Evolutionary conservation across 441 rosid species (phyloP).

Genomic region (Croton laevigatus): DNA sequence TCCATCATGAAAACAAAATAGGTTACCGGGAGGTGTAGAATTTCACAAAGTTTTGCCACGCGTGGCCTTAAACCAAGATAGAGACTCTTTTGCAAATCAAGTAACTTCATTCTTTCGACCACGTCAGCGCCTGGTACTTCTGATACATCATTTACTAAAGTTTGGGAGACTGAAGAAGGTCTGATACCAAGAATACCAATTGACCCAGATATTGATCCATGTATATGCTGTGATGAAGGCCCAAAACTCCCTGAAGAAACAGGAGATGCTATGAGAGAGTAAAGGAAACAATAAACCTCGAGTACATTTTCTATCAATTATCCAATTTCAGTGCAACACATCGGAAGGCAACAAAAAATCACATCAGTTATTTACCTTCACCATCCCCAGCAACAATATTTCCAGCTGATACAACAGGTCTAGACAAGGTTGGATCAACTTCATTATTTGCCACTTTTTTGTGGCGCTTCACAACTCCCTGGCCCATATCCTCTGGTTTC

Average conservation of each 20-base stretch:
- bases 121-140: constrained; percentile 34
- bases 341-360: too few species aligned
- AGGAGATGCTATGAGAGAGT: not conserved
- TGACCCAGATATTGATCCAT: constrained; percentile 24
- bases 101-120: constrained; percentile 31
- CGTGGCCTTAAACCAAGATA: constrained; percentile 57
- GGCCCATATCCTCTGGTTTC: constrained; percentile 32
- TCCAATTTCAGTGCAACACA: not conserved
- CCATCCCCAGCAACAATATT: constrained; percentile 29
- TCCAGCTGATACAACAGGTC: constrained; percentile 28
- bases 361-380: constrained; percentile 38
- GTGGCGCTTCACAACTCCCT: constrained; percentile 50
- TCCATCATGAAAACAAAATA: constrained; percentile 25
- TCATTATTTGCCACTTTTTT: constrained; percentile 44
- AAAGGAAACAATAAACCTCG: constrained; percentile 2
- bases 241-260: constrained; percentile 36
- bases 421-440: constrained; percentile 26
- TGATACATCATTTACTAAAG: constrained; percentile 29
- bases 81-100: constrained; percentile 58
- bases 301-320: not conserved
- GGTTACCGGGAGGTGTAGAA: constrained; percentile 64
- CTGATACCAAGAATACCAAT: constrained; percentile 20
- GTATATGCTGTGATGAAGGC: constrained; percentile 25
- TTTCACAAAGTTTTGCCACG: constrained; percentile 62
- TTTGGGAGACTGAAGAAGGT: constrained; percentile 18